phyloP scores from a whole-genome alignment of 192 early-diverging fungal genomes.

The Entomortierella parvispora region DNA sequence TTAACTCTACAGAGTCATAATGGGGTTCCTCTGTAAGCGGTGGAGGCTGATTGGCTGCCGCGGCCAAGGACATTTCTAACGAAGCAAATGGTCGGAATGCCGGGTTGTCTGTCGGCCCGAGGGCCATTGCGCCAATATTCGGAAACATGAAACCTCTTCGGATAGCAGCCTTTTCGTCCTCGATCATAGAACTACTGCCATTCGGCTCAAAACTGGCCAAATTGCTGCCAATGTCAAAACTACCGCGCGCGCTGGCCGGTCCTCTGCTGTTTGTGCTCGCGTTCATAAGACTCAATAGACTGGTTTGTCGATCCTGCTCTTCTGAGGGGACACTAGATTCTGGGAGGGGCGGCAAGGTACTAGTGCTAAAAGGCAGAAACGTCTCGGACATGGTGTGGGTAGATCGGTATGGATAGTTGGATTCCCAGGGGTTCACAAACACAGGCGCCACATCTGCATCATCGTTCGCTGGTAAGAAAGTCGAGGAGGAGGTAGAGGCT shows the following conservation, averaged over 20 bases:
- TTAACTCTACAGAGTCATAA: conserved; percentile 24
- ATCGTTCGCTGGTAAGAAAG: no score
- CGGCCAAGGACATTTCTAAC: conserved; percentile 36
- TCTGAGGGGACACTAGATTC: background rate
- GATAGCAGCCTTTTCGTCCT: conserved; percentile 22
- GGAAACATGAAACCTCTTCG: conserved; percentile 31
- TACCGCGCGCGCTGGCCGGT: no score
- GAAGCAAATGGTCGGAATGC: conserved; percentile 23
- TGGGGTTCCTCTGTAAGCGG: conserved; percentile 11
- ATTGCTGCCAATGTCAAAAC: background rate
- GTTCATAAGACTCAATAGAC: conserved; percentile 40
- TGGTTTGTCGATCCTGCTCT: conserved; percentile 23
- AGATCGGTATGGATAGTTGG: conserved; percentile 11
- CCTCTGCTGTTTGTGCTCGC: background rate
- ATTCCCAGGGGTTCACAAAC: conserved; percentile 48
- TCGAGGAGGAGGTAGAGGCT: no score
- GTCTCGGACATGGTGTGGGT: conserved; percentile 29
- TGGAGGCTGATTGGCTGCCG: conserved; percentile 24
- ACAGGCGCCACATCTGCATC: background rate
- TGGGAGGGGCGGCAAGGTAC: background rate
- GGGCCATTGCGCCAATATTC: background rate
- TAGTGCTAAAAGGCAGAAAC: conserved; percentile 23
- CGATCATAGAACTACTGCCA: background rate
- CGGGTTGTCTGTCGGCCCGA: background rate
- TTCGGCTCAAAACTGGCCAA: no score